Base-by-base conservation (phyloP, 345 rosid genomes). In the Bruguiera sexangula region DNA sequence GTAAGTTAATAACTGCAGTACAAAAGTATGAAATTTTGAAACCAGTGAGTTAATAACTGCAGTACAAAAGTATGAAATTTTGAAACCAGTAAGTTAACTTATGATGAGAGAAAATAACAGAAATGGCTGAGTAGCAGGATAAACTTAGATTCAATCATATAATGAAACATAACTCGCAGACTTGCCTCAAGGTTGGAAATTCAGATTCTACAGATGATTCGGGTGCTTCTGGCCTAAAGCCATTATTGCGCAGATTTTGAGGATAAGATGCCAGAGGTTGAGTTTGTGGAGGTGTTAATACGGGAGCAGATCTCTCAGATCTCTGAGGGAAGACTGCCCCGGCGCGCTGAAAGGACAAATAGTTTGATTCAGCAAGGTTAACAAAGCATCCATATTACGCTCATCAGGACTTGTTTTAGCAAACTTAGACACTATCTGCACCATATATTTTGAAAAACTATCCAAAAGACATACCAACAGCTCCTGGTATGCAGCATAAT, bases 301-400 rank as follows among this genome's bases (percentile, higher is more conserved):
- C 92, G 54, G 98, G 98, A 37, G 96, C 92, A 43, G 98, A 79
- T 74, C 88, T 85, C 82, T 96, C 98, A 5, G 96, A 67, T 80
- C 97, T 88, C 78, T 84, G 94, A 76, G 99, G 99, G 73, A 96
- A 96, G 64, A 96, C 98, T 68, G 99, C 96, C 64, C 99, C 99
- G 57, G 93, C 91, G 36, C 97, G 97, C 99, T 96, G 93, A 80
- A 80, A 87, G 29, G 70, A 68, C 39, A 61, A 69, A 59, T 31
- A 62, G 67, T 34, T 65, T 39, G 24, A 30, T 54, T 75, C 74
- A 78, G 62, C 27, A 27, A 13, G 2, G 50, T 43, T 43, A 51
- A 30, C 8, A 22, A 60, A 34, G 51, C 34, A 26, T 36, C 54
- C 31, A 31, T n/a, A 31, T 62, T 31, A 75, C 30, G 58, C 20